A percentile compares a stretch with the other conserved stretches of the same genome.
These are phyloP conservation scores for Saturnispora saitoi DNA, from an alignment of 805 yeast genomes.

Conservation along the genomic window DNA sequence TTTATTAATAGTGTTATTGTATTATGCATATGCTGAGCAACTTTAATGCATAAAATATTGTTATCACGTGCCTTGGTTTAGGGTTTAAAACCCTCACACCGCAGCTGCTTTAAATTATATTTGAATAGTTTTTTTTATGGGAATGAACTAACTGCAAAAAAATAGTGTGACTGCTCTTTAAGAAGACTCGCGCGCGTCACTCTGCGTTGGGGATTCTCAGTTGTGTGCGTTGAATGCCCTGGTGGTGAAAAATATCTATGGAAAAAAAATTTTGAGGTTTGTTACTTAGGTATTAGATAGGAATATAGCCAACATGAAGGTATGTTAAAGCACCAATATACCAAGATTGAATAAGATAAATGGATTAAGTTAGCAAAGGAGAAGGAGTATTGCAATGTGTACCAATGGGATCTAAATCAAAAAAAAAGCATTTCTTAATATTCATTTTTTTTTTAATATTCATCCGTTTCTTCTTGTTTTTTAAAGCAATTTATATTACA, in stretches of 20 bases:
- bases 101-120: neutral
- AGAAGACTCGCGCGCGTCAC: neutral
- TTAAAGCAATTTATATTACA: too few relatives aligned
- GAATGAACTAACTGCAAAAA: neutral
- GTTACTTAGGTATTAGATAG: conserved; percentile 3
- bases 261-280: conserved; percentile 1
- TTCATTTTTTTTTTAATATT: too few relatives aligned
- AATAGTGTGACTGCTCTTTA: conserved; percentile 2
- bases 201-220: neutral
- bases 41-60: neutral
- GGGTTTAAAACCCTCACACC: conserved; percentile 1
- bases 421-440: too few relatives aligned
- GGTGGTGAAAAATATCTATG: neutral
- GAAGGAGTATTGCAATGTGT: too few relatives aligned
- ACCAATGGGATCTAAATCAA: too few relatives aligned
- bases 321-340: neutral
- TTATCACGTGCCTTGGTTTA: neutral
- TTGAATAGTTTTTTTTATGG: neutral
- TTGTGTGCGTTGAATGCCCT: neutral
- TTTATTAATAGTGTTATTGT: neutral
- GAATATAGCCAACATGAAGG: conserved; percentile 3
- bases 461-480: too few relatives aligned
- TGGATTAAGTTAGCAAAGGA: neutral
- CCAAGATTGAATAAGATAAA: neutral
- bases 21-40: neutral